These are phyloP conservation scores for Calonectria leucothoes DNA, from an alignment of 2,329 filamentous ascomycete species.

Conservation along the genomic window DNA sequence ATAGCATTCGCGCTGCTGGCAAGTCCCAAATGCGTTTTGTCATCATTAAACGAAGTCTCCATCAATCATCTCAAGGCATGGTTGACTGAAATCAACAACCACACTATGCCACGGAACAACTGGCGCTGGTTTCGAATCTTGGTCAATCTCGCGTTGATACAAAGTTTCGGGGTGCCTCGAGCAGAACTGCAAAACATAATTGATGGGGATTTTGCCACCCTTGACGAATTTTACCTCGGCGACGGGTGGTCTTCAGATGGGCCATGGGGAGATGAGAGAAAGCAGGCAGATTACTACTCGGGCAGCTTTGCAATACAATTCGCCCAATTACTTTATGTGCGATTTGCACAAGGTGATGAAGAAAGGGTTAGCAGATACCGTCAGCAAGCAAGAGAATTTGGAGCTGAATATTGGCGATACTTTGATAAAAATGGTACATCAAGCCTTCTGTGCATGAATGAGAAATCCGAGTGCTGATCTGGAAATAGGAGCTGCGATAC, in stretches of 20 bases:
- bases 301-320: slow-evolving; percentile 65
- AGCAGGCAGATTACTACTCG: slow-evolving; percentile 54
- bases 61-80: slow-evolving; percentile 52
- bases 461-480: not conserved
- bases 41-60: slow-evolving; percentile 37
- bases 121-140: slow-evolving; percentile 65
- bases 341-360: slow-evolving; percentile 54
- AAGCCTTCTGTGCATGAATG: no score
- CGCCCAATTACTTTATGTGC: slow-evolving; percentile 57
- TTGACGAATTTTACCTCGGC: slow-evolving; percentile 56
- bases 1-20: slow-evolving; percentile 59
- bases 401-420: slow-evolving; percentile 56
- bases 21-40: slow-evolving; percentile 46
- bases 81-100: slow-evolving; percentile 54
- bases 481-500: slow-evolving; percentile 57
- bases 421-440: slow-evolving; percentile 56
- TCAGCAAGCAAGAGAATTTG: slow-evolving; percentile 53
- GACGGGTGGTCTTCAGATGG: slow-evolving; percentile 62
- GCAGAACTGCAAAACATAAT: slow-evolving; percentile 49
- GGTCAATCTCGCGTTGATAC: slow-evolving; percentile 56
- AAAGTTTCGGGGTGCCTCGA: slow-evolving; percentile 50
- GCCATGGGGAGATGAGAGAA: slow-evolving; percentile 46
- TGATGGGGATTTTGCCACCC: slow-evolving; percentile 51
- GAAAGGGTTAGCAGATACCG: slow-evolving; percentile 50
- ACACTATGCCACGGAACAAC: slow-evolving; percentile 58